Evolutionary conservation across 495 filamentous ascomycete species (phyloP), one percentile per base, ranked within the genome.

Genomic region (Friedmanniomyces endolithicus): DNA sequence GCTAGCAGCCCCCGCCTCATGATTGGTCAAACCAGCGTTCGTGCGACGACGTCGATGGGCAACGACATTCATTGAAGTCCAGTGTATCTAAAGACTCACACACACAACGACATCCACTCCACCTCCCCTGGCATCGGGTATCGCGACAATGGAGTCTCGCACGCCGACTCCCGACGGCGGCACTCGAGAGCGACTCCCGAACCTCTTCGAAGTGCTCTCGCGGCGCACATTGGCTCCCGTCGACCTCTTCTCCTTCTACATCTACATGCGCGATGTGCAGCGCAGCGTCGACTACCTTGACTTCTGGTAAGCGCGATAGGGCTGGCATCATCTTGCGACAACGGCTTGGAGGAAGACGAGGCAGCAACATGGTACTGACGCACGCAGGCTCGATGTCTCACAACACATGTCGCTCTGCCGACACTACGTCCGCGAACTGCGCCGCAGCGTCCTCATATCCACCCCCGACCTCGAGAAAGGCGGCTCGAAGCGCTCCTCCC

Each of bases 211-310:
- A 67, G 92, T 97, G 35, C 75, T 99, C 35, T 94, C 88, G 62
- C 81, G 94, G 50, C 80, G 86, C 43, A 99, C 92, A 1, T 75
- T 90, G 19, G 83, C 94, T 43, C 92, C 92, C 0, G 90, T 97
- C 35, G 94, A 97, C 67, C 78, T 99, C 11, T 97, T 92, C 73
- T 95, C 90, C 1, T 97, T 97, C 75, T 97, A 97, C 75, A 97
- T 99, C 63, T 99, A 94, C 71, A 99, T 99, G 92, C 79, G 92
- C 53, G 94, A 99, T 68, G 89, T 96, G 71, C 90, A 97, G 66
- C 80, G 90, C 66, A 95, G 90, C 3, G 89, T 99, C 9, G 92
- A 99, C 64, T 97, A 97, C 63, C 75, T 99, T 14, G 92, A 99
- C 68, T 99, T 99, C 70, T 99, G 94, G 92, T 98, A 41, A 41